Percentiles rank a stretch among this genome's conserved stretches.
phyloP scores from a whole-genome alignment of 108 stramenopile genomes.

The Nannochloropsis salina region DNA sequence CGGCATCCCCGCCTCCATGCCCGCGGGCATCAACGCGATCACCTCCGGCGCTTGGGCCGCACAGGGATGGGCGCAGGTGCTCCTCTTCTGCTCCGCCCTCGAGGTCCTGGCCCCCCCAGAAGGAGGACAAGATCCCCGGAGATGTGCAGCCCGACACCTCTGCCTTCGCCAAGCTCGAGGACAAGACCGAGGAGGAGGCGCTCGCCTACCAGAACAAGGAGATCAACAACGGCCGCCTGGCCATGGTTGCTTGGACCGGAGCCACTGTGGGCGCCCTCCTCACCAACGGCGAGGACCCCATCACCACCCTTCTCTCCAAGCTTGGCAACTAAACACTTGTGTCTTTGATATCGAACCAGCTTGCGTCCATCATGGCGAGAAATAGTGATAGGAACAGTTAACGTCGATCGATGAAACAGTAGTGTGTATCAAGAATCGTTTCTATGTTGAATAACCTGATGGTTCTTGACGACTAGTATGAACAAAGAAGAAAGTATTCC shows the following conservation, averaged over 20 bases:
- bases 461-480: too few species aligned
- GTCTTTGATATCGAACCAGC: background rate
- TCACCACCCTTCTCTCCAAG: conserved; percentile 6
- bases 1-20: background rate
- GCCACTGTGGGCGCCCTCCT: background rate
- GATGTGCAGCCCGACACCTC: conserved; percentile 14
- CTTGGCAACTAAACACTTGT: background rate
- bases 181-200: conserved; percentile 9
- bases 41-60: conserved; percentile 19
- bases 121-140: conserved; percentile 13
- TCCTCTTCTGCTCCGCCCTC: background rate
- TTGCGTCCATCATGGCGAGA: background rate
- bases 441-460: too few species aligned
- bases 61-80: conserved; percentile 16
- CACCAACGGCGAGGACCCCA: background rate
- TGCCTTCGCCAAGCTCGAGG: background rate
- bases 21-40: background rate
- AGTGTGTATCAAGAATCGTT: too few species aligned
- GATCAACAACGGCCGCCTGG: background rate
- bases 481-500: too few species aligned
- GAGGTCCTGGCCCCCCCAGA: conserved; percentile 12
- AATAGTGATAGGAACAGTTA: too few species aligned
- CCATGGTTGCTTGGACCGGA: background rate
- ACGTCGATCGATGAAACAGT: too few species aligned
- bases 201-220: conserved; percentile 18